Conservation (phyloP, 176 grass and related monocot genomes). For the Cenchrus fungigraminus region DNA sequence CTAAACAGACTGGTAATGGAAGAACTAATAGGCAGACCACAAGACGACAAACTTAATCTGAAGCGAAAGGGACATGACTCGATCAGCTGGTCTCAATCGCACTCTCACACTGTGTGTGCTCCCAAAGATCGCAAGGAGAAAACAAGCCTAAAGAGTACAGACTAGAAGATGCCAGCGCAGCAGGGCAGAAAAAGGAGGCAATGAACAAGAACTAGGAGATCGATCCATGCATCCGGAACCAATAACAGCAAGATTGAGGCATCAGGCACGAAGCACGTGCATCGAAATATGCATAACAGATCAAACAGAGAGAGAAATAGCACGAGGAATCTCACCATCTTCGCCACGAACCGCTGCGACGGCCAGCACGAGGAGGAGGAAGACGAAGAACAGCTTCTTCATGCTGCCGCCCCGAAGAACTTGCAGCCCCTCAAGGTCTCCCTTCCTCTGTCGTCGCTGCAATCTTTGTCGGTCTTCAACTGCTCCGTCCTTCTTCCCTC, state of each 20-base stretch:
- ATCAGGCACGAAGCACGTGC: background rate
- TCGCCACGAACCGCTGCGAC: slow-evolving; percentile 47
- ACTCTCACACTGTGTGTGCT: background rate
- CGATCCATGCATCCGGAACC: slow-evolving; percentile 7
- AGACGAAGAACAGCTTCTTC: slow-evolving; percentile 45
- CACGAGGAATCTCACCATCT: slow-evolving; percentile 59
- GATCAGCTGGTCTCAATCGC: slow-evolving; percentile 21
- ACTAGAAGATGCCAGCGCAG: background rate
- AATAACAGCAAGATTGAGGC: background rate
- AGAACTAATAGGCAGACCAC: slow-evolving; percentile 15
- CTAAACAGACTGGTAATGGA: slow-evolving; percentile 9
- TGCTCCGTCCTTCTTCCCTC: background rate
- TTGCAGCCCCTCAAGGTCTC: background rate
- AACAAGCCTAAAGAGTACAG: background rate
- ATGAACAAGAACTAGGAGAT: background rate
- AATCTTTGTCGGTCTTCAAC: background rate
- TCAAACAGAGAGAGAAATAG: background rate
- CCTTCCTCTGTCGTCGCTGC: background rate
- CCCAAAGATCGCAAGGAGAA: background rate
- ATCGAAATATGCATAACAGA: background rate
- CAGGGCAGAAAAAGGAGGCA: background rate
- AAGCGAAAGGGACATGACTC: slow-evolving; percentile 32
- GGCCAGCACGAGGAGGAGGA: slow-evolving; percentile 46
- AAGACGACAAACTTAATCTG: slow-evolving; percentile 28
- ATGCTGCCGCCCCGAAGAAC: slow-evolving; percentile 14